Conservation (phyloP, 495 filamentous ascomycete genomes). For the Astrothelium macrocarpum region DNA sequence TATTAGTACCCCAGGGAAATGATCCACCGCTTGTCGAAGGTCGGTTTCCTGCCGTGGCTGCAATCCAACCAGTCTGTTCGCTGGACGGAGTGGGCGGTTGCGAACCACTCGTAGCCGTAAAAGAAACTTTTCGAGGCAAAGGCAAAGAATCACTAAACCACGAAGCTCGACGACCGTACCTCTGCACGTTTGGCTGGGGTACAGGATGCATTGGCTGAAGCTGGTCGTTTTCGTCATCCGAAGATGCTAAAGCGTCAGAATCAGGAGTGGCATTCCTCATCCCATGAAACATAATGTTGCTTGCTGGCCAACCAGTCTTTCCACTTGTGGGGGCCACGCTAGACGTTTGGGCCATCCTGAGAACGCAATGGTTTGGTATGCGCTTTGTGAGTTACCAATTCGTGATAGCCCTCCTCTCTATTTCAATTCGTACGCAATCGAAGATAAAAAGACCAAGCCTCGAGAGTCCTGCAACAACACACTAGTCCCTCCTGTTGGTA, state of each 20-base stretch:
- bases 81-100: slow-evolving; percentile 9
- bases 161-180: slow-evolving; percentile 35
- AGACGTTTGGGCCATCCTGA: neutral
- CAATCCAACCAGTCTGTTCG: slow-evolving; percentile 39
- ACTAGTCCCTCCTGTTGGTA: too few relatives aligned
- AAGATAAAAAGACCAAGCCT: neutral
- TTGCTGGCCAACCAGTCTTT: slow-evolving; percentile 1
- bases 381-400: neutral
- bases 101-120: slow-evolving; percentile 8
- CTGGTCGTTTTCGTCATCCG: slow-evolving; percentile 72
- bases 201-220: slow-evolving; percentile 30
- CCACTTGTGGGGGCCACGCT: neutral
- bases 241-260: slow-evolving; percentile 85
- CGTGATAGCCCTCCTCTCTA: too few relatives aligned
- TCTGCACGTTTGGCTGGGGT: slow-evolving; percentile 8
- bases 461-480: neutral
- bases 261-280: slow-evolving; percentile 61
- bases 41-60: slow-evolving; percentile 32
- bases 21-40: slow-evolving; percentile 37
- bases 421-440: neutral
- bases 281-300: slow-evolving; percentile 1
- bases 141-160: slow-evolving; percentile 44
- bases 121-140: slow-evolving; percentile 7
- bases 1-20: slow-evolving; percentile 66
- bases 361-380: too few relatives aligned